phyloP scores from a whole-genome alignment of 176 grass and related monocot genomes.

The Musa beccarii region DNA sequence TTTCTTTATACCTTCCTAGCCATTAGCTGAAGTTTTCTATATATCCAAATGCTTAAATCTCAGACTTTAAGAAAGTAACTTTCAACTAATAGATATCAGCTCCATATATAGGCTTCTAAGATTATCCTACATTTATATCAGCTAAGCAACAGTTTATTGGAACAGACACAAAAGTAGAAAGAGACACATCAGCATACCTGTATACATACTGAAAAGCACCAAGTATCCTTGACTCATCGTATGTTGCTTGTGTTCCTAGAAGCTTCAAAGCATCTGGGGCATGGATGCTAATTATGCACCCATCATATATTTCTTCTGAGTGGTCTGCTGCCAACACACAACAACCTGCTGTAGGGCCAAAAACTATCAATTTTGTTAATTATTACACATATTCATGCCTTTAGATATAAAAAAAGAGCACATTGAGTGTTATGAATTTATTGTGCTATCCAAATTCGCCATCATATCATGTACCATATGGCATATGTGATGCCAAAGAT shows the following conservation, averaged over 20 bases:
- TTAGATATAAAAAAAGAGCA: too few species aligned
- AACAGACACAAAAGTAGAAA: not conserved
- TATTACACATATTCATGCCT: too few species aligned
- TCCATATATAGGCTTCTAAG: too few species aligned
- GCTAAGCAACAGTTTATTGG: too few species aligned
- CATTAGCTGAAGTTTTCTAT: too few species aligned
- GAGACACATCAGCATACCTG: slow-evolving; percentile 32
- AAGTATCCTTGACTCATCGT: slow-evolving; percentile 57
- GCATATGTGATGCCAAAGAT: not conserved
- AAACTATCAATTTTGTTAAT: not conserved
- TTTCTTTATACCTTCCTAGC: too few species aligned
- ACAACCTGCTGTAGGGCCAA: slow-evolving; percentile 32
- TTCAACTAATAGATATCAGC: too few species aligned
- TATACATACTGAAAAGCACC: slow-evolving; percentile 79
- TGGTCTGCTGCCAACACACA: slow-evolving; percentile 28
- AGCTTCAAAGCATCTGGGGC: slow-evolving; percentile 75
- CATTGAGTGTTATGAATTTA: too few species aligned
- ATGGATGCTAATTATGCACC: slow-evolving; percentile 54
- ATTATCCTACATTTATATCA: too few species aligned
- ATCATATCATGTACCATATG: not conserved
- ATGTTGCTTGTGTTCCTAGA: slow-evolving; percentile 58
- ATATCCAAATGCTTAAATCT: too few species aligned
- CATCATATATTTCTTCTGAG: slow-evolving; percentile 53
- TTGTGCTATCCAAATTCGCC: not conserved
- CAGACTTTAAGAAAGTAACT: too few species aligned